Evolutionary conservation across 1,284 basidiomycete genomes (phyloP), one percentile per base, ranked within the genome.

Genomic region (Cerioporus squamosus): DNA sequence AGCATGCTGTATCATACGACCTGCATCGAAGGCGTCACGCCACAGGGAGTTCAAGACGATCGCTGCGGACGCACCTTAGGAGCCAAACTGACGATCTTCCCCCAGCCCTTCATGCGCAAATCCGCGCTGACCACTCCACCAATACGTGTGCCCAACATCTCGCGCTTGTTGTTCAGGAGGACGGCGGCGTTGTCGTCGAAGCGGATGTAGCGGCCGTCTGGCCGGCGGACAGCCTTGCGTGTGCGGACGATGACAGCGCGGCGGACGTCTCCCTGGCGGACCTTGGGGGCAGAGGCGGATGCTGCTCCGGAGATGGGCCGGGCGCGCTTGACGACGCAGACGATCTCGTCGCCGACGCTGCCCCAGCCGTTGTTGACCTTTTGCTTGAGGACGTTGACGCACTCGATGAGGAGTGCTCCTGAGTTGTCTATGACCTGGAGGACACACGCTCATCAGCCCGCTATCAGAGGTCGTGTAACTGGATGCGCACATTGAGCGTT

Each of bases 161-260:
- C 97, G 67, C 91, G 87, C 79, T 98, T 98, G 80, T 94, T 94
- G 77, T 99, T 99, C 60, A 99, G 76, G 29, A 99, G 78, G 1
- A 99, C 95, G 33, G 90, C 96, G 0, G 97, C 97, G 71, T 98
- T 98, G 81, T 99, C 97, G 77, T 99, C 97, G 76, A 99, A 99
- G 50, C 94, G 85, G 68, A 96, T 81, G 64, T 86, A 81, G 14
- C 93, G 83, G 5, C 95, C 95, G 74, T 97, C 95, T n/a, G 94
- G 90, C 70, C 94, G 79, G 43, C 86, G 82, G 10, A 91, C 87
- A 45, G 87, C 76, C 75, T 95, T 96, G 67, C 87, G 87, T 14
- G 95, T 97, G 50, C 97, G 88, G 17, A 99, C 96, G 59, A 99
- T 92, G 64, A 99, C 91, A 0, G 97, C 97, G 61, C 95, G 87